These are phyloP conservation scores for Picocystis sp. DNA, from an alignment of 163 green algal genomes.

Conservation along the genomic window DNA sequence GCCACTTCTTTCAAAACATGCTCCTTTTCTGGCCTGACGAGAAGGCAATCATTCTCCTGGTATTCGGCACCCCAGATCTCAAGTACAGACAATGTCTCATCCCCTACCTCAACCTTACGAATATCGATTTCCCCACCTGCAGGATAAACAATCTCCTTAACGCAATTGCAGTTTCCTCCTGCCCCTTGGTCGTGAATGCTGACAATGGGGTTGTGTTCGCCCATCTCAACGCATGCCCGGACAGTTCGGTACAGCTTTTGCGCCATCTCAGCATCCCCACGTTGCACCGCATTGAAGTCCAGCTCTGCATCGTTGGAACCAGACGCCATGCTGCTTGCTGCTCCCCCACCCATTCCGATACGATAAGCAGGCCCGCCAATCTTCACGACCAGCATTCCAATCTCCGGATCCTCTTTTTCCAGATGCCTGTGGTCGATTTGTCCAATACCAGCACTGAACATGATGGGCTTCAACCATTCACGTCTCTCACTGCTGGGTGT, in stretches of 20 bases:
- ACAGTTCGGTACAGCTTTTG: slow-evolving; percentile 98
- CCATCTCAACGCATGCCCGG: slow-evolving; percentile 86
- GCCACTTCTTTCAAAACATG: background rate
- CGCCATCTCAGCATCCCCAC: slow-evolving; percentile 88
- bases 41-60: slow-evolving; percentile 92
- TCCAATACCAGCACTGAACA: slow-evolving; percentile 69
- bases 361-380: slow-evolving; percentile 95
- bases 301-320: slow-evolving; percentile 67
- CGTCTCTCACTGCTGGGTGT: slow-evolving; percentile 71
- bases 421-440: slow-evolving; percentile 91
- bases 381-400: slow-evolving; percentile 96
- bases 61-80: slow-evolving; percentile 99
- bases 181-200: slow-evolving; percentile 91
- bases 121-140: slow-evolving; percentile 81
- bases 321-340: slow-evolving; percentile 64
- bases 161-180: slow-evolving; percentile 97
- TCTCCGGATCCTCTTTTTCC: slow-evolving; percentile 64
- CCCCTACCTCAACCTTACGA: slow-evolving; percentile 66
- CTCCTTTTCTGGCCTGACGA: slow-evolving; percentile 42
- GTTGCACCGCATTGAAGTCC: slow-evolving; percentile 96
- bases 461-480: slow-evolving; percentile 99
- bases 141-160: slow-evolving; percentile 99
- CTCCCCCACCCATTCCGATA: slow-evolving; percentile 96
- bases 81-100: slow-evolving; percentile 87
- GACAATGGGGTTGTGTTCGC: slow-evolving; percentile 80